A percentile compares a stretch with the other conserved stretches of the same genome.
phyloP scores from a whole-genome alignment of 352 stramenopile species.

The Globisporangium irregulare region DNA sequence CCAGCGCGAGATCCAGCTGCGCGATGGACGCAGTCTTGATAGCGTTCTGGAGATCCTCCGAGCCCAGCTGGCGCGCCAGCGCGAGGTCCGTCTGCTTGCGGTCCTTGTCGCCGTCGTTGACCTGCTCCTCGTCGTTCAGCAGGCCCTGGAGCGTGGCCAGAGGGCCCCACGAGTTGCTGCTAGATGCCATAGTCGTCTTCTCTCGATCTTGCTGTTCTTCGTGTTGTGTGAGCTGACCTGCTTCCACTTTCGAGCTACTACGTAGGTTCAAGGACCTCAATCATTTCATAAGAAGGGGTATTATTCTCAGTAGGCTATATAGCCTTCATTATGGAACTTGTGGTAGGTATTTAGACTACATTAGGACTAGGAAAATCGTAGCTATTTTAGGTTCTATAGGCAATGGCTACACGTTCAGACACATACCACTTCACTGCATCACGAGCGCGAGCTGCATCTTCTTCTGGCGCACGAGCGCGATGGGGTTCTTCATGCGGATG shows the following conservation, averaged over 20 bases:
- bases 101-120: conserved; percentile 34
- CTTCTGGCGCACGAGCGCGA: conserved; percentile 76
- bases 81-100: conserved; percentile 46
- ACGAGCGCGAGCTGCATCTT: conserved; percentile 78
- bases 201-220: not conserved
- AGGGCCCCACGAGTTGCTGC: conserved; percentile 35
- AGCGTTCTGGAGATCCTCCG: conserved; percentile 45
- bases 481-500: conserved; percentile 82
- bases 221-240: not conserved
- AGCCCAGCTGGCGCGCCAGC: conserved; percentile 36
- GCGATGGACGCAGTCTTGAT: conserved; percentile 47
- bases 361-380: too few relatives aligned
- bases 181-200: not conserved
- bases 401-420: not conserved
- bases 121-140: conserved; percentile 33
- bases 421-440: conserved; percentile 47
- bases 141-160: conserved; percentile 47
- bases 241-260: too few relatives aligned
- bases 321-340: too few relatives aligned
- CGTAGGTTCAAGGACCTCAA: too few relatives aligned
- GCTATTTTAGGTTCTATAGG: too few relatives aligned
- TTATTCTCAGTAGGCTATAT: too few relatives aligned
- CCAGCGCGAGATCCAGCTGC: conserved; percentile 57
- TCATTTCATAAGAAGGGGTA: too few relatives aligned
- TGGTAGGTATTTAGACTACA: too few relatives aligned